Evolutionary conservation across 2,329 filamentous ascomycete species (phyloP), one percentile per base, ranked within the genome.

Genomic region (Helicocarpus griseus): DNA sequence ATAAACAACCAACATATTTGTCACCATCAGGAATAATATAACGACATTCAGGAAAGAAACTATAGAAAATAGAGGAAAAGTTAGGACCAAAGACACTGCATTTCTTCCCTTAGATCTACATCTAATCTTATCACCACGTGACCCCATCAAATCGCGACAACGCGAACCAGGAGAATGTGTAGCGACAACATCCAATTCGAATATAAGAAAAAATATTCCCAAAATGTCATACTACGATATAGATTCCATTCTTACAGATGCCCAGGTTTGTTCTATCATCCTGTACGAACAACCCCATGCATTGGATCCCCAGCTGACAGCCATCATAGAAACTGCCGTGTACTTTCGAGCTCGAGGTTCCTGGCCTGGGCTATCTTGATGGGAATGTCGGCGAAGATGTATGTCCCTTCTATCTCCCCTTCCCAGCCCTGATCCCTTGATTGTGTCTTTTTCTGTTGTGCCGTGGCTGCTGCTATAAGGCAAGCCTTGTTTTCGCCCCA

Each of bases 331-430:
- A 96, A 86, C 81, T 96, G 29, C 91, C 93, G 38, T 95, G 90
- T 74, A 94, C 87, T 48, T 96, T 97, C 71, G 87, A 95, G 64
- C 80, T 96, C 63, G 86, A 91, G 54, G 84, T 95, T 29, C 86
- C 89, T 19, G 83, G 87, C 52, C 80, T 97, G 43, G 90, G 90
- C 59, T 89, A 95, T 67, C 78, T 98, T 54, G 89, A 95, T 70
- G 89, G 89, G 63, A 91, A 88, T 63, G 79, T 86, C 22, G 79
- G 77, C 43, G 77, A 77, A 58, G 77, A 79, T 61, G 77, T 78
- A 63, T 54, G 67, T 55, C 26, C 24, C 29, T 39, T n/a, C 6
- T 0, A 26, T 33, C 22, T 49, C 11, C 4, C 8, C n/a, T 53
- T 38, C 5, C 28, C 48, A 46, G 43, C 13, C 46, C 44, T 29